Conservation (phyloP, 164 flowering plant species). For the Akebia trifoliata region DNA sequence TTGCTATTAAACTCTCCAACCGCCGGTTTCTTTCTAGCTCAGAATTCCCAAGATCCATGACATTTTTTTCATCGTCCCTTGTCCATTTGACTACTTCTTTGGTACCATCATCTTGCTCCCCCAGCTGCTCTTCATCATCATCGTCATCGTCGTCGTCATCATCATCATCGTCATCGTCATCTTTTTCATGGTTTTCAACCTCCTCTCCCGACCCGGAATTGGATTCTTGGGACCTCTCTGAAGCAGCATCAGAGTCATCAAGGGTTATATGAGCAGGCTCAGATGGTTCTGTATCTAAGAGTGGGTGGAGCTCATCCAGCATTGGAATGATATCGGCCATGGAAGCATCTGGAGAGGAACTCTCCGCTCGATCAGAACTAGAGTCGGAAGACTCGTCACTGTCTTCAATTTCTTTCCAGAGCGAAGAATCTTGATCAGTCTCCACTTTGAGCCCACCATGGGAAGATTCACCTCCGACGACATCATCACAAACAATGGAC, state of each 20-base stretch:
- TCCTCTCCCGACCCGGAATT: constrained; percentile 37
- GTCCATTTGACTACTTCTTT: constrained; percentile 66
- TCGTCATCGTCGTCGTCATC: constrained; percentile 44
- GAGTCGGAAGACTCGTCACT: constrained; percentile 36
- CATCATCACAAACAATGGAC: background rate
- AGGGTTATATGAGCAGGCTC: constrained; percentile 32
- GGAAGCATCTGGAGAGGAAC: constrained; percentile 93
- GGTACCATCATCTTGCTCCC: constrained; percentile 3
- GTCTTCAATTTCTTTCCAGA: constrained; percentile 26
- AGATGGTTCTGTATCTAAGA: constrained; percentile 53
- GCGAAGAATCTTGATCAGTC: constrained; percentile 7
- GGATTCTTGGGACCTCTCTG: constrained; percentile 25
- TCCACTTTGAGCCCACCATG: background rate
- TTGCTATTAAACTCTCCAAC: constrained; percentile 77
- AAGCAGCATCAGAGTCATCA: constrained; percentile 37
- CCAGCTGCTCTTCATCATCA: constrained; percentile 17
- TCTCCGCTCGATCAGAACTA: constrained; percentile 66
- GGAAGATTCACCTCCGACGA: background rate
- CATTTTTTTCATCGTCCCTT: constrained; percentile 84
- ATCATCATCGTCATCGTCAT: constrained; percentile 33
- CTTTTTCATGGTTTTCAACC: constrained; percentile 35
- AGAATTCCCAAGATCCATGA: constrained; percentile 72
- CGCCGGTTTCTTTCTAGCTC: constrained; percentile 82
- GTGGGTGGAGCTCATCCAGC: constrained; percentile 94
- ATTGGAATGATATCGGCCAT: constrained; percentile 87